Base-by-base conservation (phyloP, 192 early-diverging fungal genomes). In the Dimargaris verticillata region DNA sequence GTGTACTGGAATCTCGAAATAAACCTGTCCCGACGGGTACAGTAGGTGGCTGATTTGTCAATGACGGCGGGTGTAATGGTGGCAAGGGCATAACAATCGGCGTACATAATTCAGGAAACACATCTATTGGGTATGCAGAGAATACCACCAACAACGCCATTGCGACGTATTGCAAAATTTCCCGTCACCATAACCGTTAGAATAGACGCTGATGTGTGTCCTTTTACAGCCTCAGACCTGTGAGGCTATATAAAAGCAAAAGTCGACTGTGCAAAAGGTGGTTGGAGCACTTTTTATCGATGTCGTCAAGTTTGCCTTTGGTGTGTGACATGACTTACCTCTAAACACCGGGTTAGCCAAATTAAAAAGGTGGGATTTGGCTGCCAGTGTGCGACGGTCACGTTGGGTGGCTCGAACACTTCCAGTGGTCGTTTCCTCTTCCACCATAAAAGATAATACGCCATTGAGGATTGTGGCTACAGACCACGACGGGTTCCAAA, bases 401-500 rank as follows among this genome's bases (percentile, higher is more conserved):
- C 77, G 72, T 48, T 74, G 64, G 2, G 89, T 82, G 15, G 89
- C 88, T 26, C 78, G 82, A 51, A 99, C 88, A 61, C 88, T 88
- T 44, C 96, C 96, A 10, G 96, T 95, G 7, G 93, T 97, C 18
- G 83, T 83, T 63, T 95, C 93, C 57, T 99, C 92, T 53, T 82
- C 77, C 48, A 92, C 87, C 96, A 99, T 99, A 68, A 99, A 99
- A 52, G 86, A 89, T 45, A 99, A 73, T 60, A 97, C 72, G 13
- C 96, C 96, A 53, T 86, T 97, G 44, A 99, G 72, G 57, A 99
- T 97, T 0, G 96, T 99, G 10, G 91, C 69, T 12, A 99, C 96
- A 58, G 86, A 89, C 96, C 96, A 97, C 53, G 88, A 87, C 7
- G 94, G 93, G 65, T 97, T 99, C 93, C 94, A 99, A 41, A 86